These are phyloP conservation scores for Adansonia grandidieri DNA, from an alignment of 441 rosid genomes.

Conservation along the genomic window DNA sequence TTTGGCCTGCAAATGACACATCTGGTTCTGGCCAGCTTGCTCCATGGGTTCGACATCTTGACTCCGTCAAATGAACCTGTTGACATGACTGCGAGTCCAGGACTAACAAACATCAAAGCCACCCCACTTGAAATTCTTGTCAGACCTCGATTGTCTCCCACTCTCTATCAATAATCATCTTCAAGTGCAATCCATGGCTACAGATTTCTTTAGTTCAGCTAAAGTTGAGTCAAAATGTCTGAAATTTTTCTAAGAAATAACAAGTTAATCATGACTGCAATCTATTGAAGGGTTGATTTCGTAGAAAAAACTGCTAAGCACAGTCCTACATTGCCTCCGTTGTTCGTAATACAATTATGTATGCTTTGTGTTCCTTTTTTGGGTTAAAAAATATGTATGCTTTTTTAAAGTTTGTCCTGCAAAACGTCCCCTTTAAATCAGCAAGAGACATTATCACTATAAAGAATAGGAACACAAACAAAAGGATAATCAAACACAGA, in stretches of 20 bases:
- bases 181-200: neutral
- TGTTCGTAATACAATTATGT: neutral
- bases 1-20: slow-evolving; percentile 32
- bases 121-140: slow-evolving; percentile 38
- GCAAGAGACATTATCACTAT: too few species aligned
- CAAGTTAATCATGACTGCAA: neutral
- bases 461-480: too few species aligned
- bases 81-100: slow-evolving; percentile 36
- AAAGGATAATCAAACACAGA: too few species aligned
- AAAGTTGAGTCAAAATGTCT: neutral
- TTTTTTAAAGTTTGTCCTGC: too few species aligned
- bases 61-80: slow-evolving; percentile 10
- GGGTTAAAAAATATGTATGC: too few species aligned
- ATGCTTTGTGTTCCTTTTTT: neutral
- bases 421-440: too few species aligned
- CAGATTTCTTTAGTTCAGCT: neutral
- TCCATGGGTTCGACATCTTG: slow-evolving; percentile 31
- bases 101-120: slow-evolving; percentile 37
- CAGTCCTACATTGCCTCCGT: too few species aligned
- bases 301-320: neutral
- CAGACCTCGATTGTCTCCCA: slow-evolving; percentile 33
- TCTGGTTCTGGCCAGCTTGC: slow-evolving; percentile 31
- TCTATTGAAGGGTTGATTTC: neutral
- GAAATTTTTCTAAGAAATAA: neutral
- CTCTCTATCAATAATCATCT: slow-evolving; percentile 18